Base-by-base conservation (phyloP, 495 filamentous ascomycete genomes). In the Lasiosphaeria ovina region DNA sequence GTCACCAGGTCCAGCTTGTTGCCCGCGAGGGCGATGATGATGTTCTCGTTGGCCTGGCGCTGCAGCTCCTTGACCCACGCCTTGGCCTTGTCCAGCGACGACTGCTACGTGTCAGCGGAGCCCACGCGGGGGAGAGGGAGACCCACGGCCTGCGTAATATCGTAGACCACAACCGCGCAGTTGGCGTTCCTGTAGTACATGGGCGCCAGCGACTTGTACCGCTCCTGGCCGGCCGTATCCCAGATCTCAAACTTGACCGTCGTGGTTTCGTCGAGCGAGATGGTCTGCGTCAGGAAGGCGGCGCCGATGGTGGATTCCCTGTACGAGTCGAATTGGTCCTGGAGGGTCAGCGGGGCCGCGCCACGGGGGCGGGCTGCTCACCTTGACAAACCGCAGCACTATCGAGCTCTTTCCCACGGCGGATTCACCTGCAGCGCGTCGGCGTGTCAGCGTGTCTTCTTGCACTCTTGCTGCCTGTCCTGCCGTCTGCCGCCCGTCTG, bases 291-390 rank as follows among this genome's bases (percentile, higher is more conserved):
- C 64, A 98, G 83, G 85, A 98, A 98, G 63, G 94, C 94, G 62
- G 94, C 94, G 77, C 94, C 94, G 80, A 98, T 98, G 49, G 94
- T 98, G 45, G 92, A 97, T 84, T 98, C 94, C 76, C 94, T 85
- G 80, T 97, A 98, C 73, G 96, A 94, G 80, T 98, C 94, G 77
- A 98, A 98, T 94, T 98, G 94, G 74, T 98, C 94, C 93, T 97
- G 64, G 14, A 45, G 36, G 11, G 62, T 71, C 57, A 72, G 68
- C 49, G 44, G 35, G 42, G 38, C 45, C 12, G 35, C n/a, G 33
- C 49, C 16, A 17, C 9, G 54, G 6, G 9, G 48, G 17, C 33
- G 6, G 16, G 16, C 7, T 48, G 66, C 75, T 75, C 67, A 97
- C 93, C 83, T 98, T 98, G 62, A 98, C 94, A 71, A 98, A 98